Conservation (phyloP, 768 basidiomycete genomes). For the Suillus decipiens region DNA sequence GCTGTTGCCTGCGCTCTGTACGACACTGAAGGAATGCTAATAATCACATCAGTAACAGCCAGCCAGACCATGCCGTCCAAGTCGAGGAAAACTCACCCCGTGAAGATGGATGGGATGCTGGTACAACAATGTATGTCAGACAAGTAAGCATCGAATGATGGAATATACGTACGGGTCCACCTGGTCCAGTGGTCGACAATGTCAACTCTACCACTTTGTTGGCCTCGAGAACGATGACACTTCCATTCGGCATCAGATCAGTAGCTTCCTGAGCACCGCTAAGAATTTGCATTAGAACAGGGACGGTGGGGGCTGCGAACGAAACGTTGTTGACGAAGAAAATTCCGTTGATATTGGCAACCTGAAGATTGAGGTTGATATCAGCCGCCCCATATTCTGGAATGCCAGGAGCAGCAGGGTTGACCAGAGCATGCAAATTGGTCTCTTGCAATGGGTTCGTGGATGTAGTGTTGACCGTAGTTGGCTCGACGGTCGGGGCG, state of each 20-base stretch:
- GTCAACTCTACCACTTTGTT: conserved; percentile 30
- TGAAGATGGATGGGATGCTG: conserved; percentile 48
- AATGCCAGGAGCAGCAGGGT: conserved; percentile 40
- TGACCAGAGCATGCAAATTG: conserved; percentile 24
- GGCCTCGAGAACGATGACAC: conserved; percentile 22
- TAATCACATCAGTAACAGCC: too few relatives aligned
- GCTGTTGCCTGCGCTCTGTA: too few relatives aligned
- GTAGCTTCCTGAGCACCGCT: conserved; percentile 38
- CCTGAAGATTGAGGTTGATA: conserved; percentile 32
- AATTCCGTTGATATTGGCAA: conserved; percentile 7
- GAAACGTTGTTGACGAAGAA: conserved; percentile 18
- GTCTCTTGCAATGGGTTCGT: conserved; percentile 34
- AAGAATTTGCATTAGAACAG: conserved; percentile 47
- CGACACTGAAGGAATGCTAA: too few relatives aligned
- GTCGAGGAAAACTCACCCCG: conserved; percentile 31
- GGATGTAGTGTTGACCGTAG: conserved; percentile 30
- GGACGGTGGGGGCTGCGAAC: conserved; percentile 34
- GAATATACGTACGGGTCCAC: conserved; percentile 2
- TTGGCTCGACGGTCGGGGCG: conserved; percentile 41
- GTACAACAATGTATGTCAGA: not conserved
- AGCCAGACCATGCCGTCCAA: too few relatives aligned
- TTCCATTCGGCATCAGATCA: conserved; percentile 26
- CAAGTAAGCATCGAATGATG: not conserved
- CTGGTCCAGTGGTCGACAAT: conserved; percentile 13
- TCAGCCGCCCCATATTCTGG: conserved; percentile 42